Evolutionary conservation across 2,329 filamentous ascomycete genomes (phyloP).

Genomic region (Alternaria arborescens): DNA sequence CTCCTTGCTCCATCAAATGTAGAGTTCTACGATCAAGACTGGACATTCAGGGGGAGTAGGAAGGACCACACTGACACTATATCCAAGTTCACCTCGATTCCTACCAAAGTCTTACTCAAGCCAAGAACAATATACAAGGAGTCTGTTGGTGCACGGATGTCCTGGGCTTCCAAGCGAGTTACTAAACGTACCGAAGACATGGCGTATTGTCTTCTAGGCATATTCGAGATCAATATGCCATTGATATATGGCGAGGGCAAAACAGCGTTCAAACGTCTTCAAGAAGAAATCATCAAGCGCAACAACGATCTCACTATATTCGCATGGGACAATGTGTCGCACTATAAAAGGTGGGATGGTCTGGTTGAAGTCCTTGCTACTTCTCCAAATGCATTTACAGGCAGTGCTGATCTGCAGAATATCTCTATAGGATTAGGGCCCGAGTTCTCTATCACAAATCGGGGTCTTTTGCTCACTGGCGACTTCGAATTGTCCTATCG

Average conservation of each 20-base stretch:
- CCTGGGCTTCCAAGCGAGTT: constrained; percentile 20
- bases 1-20: constrained; percentile 16
- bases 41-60: background rate
- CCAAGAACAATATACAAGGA: too few relatives aligned
- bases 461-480: background rate
- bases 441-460: background rate
- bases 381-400: background rate
- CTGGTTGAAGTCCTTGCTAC: background rate
- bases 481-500: background rate
- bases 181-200: constrained; percentile 36
- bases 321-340: background rate
- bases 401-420: accelerated
- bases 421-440: accelerated
- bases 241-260: constrained; percentile 44
- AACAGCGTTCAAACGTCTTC: constrained; percentile 30
- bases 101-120: too few relatives aligned
- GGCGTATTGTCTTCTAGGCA: constrained; percentile 44
- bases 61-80: background rate
- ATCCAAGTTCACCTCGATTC: too few relatives aligned
- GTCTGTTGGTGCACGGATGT: constrained; percentile 11
- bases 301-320: too few relatives aligned
- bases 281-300: constrained; percentile 15
- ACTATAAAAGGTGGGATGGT: background rate
- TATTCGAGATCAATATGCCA: constrained; percentile 43
- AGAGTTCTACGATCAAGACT: constrained; percentile 10